Evolutionary conservation across 805 yeast genomes (phyloP).

Genomic region (Nakazawaea holstii): DNA sequence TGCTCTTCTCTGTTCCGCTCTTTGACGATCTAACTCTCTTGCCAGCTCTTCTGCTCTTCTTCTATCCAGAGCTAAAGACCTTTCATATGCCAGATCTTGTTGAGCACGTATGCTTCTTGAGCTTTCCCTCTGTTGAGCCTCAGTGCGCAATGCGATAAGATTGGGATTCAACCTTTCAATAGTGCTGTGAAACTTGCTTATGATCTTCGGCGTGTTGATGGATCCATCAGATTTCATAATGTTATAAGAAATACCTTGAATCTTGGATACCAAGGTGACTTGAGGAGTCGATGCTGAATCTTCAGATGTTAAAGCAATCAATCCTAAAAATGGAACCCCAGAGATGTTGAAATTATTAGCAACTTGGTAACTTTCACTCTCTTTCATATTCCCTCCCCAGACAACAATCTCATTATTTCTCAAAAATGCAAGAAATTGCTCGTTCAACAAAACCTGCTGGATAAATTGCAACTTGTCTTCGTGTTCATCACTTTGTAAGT

Average conservation of each 20-base stretch:
- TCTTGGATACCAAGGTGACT: slow-evolving; percentile 52
- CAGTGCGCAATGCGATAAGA: slow-evolving; percentile 54
- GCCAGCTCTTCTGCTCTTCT: slow-evolving; percentile 40
- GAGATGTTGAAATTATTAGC: slow-evolving; percentile 69
- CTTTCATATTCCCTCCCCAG: slow-evolving; percentile 88
- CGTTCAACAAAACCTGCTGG: slow-evolving; percentile 46
- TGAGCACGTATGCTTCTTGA: slow-evolving; percentile 55
- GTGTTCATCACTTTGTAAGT: slow-evolving; percentile 67
- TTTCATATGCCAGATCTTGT: slow-evolving; percentile 75
- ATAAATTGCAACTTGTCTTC: slow-evolving; percentile 55
- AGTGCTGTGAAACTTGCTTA: slow-evolving; percentile 29
- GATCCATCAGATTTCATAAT: slow-evolving; percentile 26
- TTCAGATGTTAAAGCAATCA: slow-evolving; percentile 62
- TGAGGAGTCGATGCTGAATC: slow-evolving; percentile 52
- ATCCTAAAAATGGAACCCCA: slow-evolving; percentile 76
- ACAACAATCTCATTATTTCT: slow-evolving; percentile 49
- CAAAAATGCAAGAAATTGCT: slow-evolving; percentile 40
- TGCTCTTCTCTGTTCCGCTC: slow-evolving; percentile 15
- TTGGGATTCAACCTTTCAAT: slow-evolving; percentile 54
- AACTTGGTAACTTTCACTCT: slow-evolving; percentile 79
- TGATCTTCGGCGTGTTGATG: slow-evolving; percentile 26
- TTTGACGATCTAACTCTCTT: slow-evolving; percentile 18
- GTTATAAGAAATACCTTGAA: slow-evolving; percentile 52
- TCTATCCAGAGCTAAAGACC: slow-evolving; percentile 64
- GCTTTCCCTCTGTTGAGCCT: slow-evolving; percentile 54